A percentile compares a stretch with the other conserved stretches of the same genome.
phyloP scores from a whole-genome alignment of 805 yeast genomes.

The Priceomyces carsonii region DNA sequence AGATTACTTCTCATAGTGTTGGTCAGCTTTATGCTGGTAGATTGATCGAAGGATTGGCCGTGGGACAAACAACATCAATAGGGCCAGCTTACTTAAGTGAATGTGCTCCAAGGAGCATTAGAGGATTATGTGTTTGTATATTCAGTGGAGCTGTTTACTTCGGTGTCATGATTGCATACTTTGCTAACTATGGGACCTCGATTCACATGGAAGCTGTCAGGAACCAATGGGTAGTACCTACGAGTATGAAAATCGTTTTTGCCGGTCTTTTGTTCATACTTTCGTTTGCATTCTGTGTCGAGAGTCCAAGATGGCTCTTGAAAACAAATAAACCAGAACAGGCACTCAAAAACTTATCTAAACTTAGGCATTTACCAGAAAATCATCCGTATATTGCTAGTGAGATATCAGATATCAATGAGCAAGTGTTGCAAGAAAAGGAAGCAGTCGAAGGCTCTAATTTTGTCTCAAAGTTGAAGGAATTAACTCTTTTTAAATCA shows the following conservation, averaged over 20 bases:
- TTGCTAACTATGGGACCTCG: slow-evolving; percentile 53
- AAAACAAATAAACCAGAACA: slow-evolving; percentile 41
- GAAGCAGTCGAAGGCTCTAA: slow-evolving; percentile 25
- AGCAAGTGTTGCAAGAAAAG: slow-evolving; percentile 40
- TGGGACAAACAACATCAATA: slow-evolving; percentile 58
- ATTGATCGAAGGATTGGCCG: slow-evolving; percentile 53
- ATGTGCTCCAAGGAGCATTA: slow-evolving; percentile 50
- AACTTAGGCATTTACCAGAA: slow-evolving; percentile 43
- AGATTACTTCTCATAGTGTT: slow-evolving; percentile 43
- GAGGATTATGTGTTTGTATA: slow-evolving; percentile 54
- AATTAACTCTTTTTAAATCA: slow-evolving; percentile 36
- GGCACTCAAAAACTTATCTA: slow-evolving; percentile 41
- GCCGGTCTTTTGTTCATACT: slow-evolving; percentile 46
- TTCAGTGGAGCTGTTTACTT: slow-evolving; percentile 61
- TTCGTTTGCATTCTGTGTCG: slow-evolving; percentile 44
- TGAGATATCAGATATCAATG: slow-evolving; percentile 53
- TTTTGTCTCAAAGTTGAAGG: slow-evolving; percentile 24
- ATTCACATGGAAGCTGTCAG: slow-evolving; percentile 37
- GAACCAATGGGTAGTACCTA: slow-evolving; percentile 57
- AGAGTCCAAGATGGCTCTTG: slow-evolving; percentile 54
- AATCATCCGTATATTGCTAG: slow-evolving; percentile 51
- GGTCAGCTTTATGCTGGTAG: slow-evolving; percentile 60
- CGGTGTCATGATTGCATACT: slow-evolving; percentile 52
- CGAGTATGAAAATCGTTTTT: slow-evolving; percentile 46
- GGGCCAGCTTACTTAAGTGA: slow-evolving; percentile 59